Conservation (phyloP, 176 grass and related monocot genomes). For the Alloteropsis semialata region DNA sequence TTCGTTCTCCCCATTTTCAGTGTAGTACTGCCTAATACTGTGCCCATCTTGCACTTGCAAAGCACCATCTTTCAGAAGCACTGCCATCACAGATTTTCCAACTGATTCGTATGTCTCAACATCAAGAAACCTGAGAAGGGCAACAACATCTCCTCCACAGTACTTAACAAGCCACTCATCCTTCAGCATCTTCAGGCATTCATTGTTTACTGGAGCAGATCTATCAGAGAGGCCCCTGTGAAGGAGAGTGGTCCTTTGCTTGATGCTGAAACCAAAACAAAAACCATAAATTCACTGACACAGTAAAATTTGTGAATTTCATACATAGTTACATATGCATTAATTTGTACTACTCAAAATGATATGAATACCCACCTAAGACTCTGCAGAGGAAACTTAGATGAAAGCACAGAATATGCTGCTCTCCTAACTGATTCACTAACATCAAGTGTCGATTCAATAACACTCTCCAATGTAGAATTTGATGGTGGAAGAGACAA, state of each 20-base stretch:
- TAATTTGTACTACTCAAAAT: conserved; percentile 3
- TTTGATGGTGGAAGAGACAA: conserved; percentile 76
- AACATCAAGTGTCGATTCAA: conserved; percentile 64
- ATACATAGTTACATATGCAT: background rate
- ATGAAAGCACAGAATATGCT: conserved; percentile 68
- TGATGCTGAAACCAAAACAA: conserved; percentile 68
- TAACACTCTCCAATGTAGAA: conserved; percentile 65
- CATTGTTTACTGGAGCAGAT: conserved; percentile 60
- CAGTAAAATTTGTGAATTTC: conserved; percentile 15
- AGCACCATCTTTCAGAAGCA: conserved; percentile 70
- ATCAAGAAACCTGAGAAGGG: conserved; percentile 84
- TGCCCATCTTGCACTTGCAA: conserved; percentile 65
- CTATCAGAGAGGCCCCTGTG: conserved; percentile 81
- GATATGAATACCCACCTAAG: conserved; percentile 57
- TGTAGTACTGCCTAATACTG: conserved; percentile 58
- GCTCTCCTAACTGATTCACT: conserved; percentile 74
- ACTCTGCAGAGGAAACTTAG: conserved; percentile 88
- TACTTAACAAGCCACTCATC: conserved; percentile 92
- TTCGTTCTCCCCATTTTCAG: conserved; percentile 38
- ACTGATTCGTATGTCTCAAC: conserved; percentile 92
- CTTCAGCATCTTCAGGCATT: conserved; percentile 91
- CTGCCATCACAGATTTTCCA: conserved; percentile 75
- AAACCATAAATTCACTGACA: conserved; percentile 2
- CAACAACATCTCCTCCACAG: conserved; percentile 52
- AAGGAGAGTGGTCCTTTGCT: conserved; percentile 86